Evolutionary conservation across 2,329 filamentous ascomycete genomes (phyloP), one percentile per base, ranked within the genome.

Genomic region (Aspergillus vadensis): DNA sequence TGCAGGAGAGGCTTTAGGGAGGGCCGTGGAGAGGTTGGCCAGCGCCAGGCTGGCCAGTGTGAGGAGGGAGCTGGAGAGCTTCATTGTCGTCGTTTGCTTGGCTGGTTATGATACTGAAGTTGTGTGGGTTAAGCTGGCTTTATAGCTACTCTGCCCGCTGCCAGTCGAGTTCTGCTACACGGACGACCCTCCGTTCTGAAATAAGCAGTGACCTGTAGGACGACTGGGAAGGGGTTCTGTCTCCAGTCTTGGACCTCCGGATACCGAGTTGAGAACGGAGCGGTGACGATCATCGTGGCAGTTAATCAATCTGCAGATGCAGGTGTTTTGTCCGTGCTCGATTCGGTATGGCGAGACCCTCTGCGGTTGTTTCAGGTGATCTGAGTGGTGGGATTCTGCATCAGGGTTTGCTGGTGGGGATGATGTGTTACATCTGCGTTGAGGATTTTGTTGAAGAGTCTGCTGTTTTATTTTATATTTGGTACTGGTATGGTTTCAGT

Each of bases 1-100:
- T 10, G 43, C 41, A 23, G 56, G 41, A 2, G 58, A 49, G 8
- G 50, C 10, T 15, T 43, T 66, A 57, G 39, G 65, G 30, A 72
- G 48, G 41, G 65, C 47, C 7, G 49, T 25, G 47, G 60, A 63
- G 38, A 67, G 63, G 30, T 67, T 60, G 10, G 67, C 67, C 25
- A 63, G 60, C 50, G 58, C 68, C 59, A 71, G 61, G 50, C 67
- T 61, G 21, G 62, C 54, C 3, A 69, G 51, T 9, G 62, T 55
- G 30, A 69, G 38, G 7, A 64, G 23, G 41, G 61, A 38, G 25
- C 59, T 58, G 2, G 58, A 56, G 23, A 66, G 17, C 59, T 68
- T 65, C 69, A 71, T 69, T 23, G 15, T 49, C 48, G n/a, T 5
- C 1, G 32, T 14, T 36, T 9, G 7, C 4, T 15, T 21, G n/a